Base-by-base conservation (phyloP, 176 grass and related monocot species). In the Puccinellia tenuiflora region DNA sequence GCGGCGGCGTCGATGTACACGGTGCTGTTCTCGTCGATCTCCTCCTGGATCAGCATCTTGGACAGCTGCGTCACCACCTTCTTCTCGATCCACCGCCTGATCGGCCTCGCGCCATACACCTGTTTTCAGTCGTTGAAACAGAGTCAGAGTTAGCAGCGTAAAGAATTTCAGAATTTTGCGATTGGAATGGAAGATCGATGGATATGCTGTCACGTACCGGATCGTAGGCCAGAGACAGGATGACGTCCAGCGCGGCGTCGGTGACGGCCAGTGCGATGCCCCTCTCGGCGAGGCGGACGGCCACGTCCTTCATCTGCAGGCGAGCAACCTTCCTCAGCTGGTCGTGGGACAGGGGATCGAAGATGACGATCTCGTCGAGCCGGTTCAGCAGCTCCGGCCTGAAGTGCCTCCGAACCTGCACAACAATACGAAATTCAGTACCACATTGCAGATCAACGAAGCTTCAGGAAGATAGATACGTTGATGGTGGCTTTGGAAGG, bases 271-370 rank as follows among this genome's bases (percentile, higher is more conserved):
- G 85, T 7, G 96, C 96, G 42, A 95, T 15, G 25, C 96, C 93
- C 46, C 89, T 79, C n/a, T 98, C 93, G 22, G 93, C 93, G 1
- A 98, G 92, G 3, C 96, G 96, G 21, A 90, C 79, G 17, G 96
- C 96, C 9, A 98, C 91, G 64, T 98, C 92, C 90, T 95, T 98
- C 93, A 98, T 95, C 78, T 95, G 96, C 6, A 95, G 91, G 16
- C 96, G 92, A 1, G 93, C 91, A 0, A 98, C 96, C 83, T 95
- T 98, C 80, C 92, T 88, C 26, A 98, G 91, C 37, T 98, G 93
- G 9, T 98, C 92, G 33, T 98, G 96, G 0, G 91, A 91, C 74
- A 98, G 65, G 0, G 93, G 96, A 34, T 98, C 91, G 60, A 98
- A 98, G 12, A 98, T 78, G 13, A 98, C 96, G 42, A 98, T 85